Evolutionary conservation across 805 yeast species (phyloP).

Genomic region (Wickerhamiella musiphila): DNA sequence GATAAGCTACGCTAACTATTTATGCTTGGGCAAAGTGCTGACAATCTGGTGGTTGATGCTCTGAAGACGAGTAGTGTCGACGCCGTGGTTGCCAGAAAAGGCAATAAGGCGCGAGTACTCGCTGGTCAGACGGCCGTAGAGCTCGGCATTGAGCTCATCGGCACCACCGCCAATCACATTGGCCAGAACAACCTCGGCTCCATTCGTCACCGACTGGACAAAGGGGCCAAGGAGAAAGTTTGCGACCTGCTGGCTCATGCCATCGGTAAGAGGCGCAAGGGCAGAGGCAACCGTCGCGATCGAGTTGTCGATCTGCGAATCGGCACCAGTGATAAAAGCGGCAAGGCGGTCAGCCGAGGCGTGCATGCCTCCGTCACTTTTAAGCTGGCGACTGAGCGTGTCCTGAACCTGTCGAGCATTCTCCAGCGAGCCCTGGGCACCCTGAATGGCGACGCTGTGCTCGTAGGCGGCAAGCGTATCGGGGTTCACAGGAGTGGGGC

Average conservation of each 20-base stretch:
- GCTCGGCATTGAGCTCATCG: constrained; percentile 9
- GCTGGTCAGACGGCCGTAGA: constrained; percentile 9
- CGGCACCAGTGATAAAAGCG: constrained; percentile 19
- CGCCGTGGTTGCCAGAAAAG: constrained; percentile 10
- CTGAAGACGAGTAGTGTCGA: constrained; percentile 8
- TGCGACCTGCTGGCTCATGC: constrained; percentile 10
- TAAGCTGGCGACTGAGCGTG: constrained; percentile 6
- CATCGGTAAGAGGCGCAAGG: constrained; percentile 11
- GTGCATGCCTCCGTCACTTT: constrained; percentile 4
- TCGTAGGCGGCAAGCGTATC: not conserved
- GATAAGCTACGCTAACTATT: too few species aligned
- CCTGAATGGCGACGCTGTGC: constrained; percentile 2
- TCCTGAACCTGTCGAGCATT: constrained; percentile 12
- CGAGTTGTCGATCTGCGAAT: constrained; percentile 19
- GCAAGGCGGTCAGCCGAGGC: constrained; percentile 8
- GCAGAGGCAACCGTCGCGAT: constrained; percentile 11
- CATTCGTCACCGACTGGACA: constrained; percentile 20
- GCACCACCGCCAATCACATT: constrained; percentile 12
- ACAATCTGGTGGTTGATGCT: constrained; percentile 10
- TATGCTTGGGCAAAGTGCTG: constrained; percentile 5
- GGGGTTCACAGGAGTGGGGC: not conserved
- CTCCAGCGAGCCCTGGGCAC: constrained; percentile 9
- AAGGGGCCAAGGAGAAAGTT: constrained; percentile 17
- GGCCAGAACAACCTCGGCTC: constrained; percentile 18
- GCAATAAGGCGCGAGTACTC: constrained; percentile 11